Base-by-base conservation (phyloP, 164 flowering plant genomes). In the Buxus sempervirens region DNA sequence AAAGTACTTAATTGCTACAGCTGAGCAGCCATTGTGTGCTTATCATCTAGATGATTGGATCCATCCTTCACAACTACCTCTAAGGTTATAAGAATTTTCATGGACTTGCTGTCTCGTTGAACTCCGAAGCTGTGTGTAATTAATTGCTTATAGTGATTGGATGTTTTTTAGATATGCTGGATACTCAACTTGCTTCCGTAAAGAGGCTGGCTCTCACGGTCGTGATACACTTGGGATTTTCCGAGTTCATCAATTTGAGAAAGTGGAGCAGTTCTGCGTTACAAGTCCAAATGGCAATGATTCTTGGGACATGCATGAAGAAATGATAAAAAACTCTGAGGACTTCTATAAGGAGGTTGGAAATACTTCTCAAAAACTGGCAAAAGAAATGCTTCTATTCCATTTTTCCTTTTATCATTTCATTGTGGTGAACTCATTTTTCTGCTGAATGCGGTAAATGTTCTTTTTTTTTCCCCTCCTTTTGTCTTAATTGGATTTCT, bases 191-290 rank as follows among this genome's bases (percentile, higher is more conserved):
- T 95, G 99, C 76, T 95, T 95, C 81, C 90, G 98, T 7, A 95
- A 92, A 78, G 99, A 95, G 80, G 99, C 99, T 62, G 99, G 99
- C 73, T 84, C 98, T 24, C 99, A 95, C 71, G 98, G 98, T 25
- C 84, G 97, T 23, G 97, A 95, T 73, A 92, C 98, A 55, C 72
- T 92, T 58, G 98, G 98, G 54, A 95, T 95, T 58, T 95, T 92
- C 79, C 80, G 97, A 36, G 96, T 92, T 66, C 97, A 92, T 81
- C 98, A 95, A 70, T 95, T 95, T 81, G 98, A 95, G 77, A 95
- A 95, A 73, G 88, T 92, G 63, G 98, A 95, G 75, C 98, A 95
- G 65, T 95, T 90, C 72, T 95, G 97, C 69, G 60, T 92, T 9
- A 95, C 97, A 62, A 83, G 87, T 74, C 97, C 98, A 63, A 85